These are phyloP conservation scores for Calonectria multiphialidica DNA, from an alignment of 2,329 filamentous ascomycete species.

Conservation along the genomic window DNA sequence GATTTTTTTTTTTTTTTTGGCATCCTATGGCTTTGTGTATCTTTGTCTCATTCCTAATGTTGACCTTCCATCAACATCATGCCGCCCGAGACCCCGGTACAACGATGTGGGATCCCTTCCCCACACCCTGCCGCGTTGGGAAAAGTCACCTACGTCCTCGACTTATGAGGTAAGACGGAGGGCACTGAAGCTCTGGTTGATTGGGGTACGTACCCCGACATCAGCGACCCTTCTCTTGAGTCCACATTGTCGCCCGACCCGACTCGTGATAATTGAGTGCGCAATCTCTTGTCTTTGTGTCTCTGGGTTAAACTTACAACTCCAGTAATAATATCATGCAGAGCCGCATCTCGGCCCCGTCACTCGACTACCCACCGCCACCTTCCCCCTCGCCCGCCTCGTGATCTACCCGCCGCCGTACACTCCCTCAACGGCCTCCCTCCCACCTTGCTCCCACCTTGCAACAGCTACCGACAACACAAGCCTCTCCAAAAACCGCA, in stretches of 20 bases:
- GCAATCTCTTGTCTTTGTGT: conserved; percentile 21
- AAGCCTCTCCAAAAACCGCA: conserved; percentile 44
- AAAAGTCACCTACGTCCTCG: conserved; percentile 2
- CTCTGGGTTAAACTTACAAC: conserved; percentile 9
- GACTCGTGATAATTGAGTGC: conserved; percentile 25
- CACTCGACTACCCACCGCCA: conserved; percentile 33
- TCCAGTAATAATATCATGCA: conserved; percentile 45
- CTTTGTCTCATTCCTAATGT: not conserved
- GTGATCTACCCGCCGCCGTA: conserved; percentile 34
- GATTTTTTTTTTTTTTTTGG: not conserved
- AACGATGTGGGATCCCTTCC: conserved; percentile 21
- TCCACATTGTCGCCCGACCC: conserved; percentile 42
- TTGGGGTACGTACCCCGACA: conserved; percentile 41
- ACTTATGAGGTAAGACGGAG: conserved; percentile 33
- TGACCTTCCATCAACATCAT: not conserved
- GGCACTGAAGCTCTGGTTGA: conserved; percentile 7
- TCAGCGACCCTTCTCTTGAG: conserved; percentile 25
- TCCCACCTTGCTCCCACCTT: not conserved
- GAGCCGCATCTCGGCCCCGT: conserved; percentile 37
- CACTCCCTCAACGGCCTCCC: conserved; percentile 22
- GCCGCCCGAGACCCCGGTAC: conserved; percentile 18
- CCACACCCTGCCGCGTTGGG: not conserved
- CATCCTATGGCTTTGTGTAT: not conserved
- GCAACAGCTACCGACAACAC: conserved; percentile 17
- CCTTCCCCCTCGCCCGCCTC: conserved; percentile 38